Percentiles rank a stretch among this genome's conserved stretches.
Conservation (phyloP, 2,329 filamentous ascomycete species). For the Xylariales sp. region DNA sequence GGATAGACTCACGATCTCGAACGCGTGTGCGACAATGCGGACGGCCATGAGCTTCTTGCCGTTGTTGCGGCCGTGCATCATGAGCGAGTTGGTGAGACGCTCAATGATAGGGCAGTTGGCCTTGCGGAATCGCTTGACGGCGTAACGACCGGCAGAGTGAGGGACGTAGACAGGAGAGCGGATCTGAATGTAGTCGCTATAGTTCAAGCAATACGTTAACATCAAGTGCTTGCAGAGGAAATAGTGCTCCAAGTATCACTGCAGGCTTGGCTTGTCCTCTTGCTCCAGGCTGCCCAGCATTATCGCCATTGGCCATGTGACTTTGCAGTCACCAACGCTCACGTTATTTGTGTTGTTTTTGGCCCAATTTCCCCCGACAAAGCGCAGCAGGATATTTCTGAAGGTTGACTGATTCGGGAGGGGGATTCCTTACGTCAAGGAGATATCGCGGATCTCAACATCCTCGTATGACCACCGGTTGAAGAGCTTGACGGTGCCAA, state of each 20-base stretch:
- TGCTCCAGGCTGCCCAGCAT: too few relatives aligned
- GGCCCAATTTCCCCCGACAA: too few relatives aligned
- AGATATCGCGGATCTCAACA: slow-evolving; percentile 99
- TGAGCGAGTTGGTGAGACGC: slow-evolving; percentile 99
- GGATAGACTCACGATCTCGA: slow-evolving; percentile 86
- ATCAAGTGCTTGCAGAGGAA: too few relatives aligned
- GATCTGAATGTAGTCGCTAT: slow-evolving; percentile 99
- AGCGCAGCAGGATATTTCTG: too few relatives aligned
- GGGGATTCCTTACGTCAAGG: slow-evolving; percentile 80
- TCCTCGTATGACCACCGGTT: slow-evolving; percentile 81
- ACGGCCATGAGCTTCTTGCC: slow-evolving; percentile 99
- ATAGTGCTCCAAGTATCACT: too few relatives aligned
- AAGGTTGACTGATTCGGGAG: too few relatives aligned
- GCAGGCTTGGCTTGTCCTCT: too few relatives aligned
- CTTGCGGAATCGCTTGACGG: slow-evolving; percentile 99
- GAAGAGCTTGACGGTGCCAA: slow-evolving; percentile 79
- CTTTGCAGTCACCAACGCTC: too few relatives aligned
- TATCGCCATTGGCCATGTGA: too few relatives aligned
- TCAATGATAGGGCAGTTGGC: slow-evolving; percentile 99
- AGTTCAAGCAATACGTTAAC: too few relatives aligned
- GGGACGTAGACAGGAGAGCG: slow-evolving; percentile 98
- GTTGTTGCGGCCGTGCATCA: slow-evolving; percentile 99
- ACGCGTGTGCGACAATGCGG: slow-evolving; percentile 96
- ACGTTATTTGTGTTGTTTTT: not conserved
- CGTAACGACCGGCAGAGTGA: slow-evolving; percentile 98